Evolutionary conservation across 1,139 yeast genomes (phyloP), one percentile per base, ranked within the genome.

Genomic region (Nakaseomyces kungkrabaensis): DNA sequence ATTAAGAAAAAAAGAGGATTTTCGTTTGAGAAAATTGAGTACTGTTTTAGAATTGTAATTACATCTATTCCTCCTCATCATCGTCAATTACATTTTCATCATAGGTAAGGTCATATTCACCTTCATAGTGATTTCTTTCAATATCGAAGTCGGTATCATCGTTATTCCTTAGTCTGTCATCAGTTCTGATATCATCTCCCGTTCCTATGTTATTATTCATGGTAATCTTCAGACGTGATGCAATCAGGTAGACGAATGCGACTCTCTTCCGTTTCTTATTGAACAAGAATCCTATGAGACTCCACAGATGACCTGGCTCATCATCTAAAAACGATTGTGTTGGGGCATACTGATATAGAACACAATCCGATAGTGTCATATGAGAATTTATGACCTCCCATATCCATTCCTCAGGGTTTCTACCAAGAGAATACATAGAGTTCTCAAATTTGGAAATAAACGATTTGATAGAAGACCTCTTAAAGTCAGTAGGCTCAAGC

Each of bases 211-310:
- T 29, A 41, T 38, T 41, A 13, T 41, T 38, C 11, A 41, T 47
- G 2, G 57, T 58, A 43, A 48, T 44, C 42, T 59, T 63, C 48
- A 63, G 52, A 52, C 69, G 59, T 44, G 65, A 65, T 2, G 78
- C 77, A 36, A 70, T 69, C 45, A 84, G 65, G 60, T 88, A 86
- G 32, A 92, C 67, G 63, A 85, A 92, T 1, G 95, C 88, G 3
- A 92, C 97, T 55, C 97, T 77, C 70, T 90, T 92, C 68, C 85
- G 80, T 62, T 87, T 85, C 68, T 87, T 89, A 69, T 88, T 92
- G 69, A 86, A 89, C 48, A 92, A 81, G 66, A 92, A 92, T 85
- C 95, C 92, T 75, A 87, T 87, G 63, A 83, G 75, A 40, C 92
- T 84, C 98, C 98, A 92, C 65, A 78, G 55, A 72, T 66, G 66